These are phyloP conservation scores for Neonothopanus nambi DNA, from an alignment of 1,284 basidiomycete genomes.

Conservation along the genomic window DNA sequence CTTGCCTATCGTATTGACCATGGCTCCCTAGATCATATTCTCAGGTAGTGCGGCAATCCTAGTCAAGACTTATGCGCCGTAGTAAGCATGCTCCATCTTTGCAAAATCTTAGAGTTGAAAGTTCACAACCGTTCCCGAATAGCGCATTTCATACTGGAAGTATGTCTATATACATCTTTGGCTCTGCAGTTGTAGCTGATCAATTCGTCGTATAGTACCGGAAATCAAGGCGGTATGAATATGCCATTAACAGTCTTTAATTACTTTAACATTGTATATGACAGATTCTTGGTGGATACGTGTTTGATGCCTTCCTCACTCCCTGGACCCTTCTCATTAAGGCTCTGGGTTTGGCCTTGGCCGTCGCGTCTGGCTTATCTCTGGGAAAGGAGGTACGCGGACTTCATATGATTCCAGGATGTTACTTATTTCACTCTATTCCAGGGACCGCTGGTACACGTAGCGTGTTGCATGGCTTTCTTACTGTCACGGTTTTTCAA, in stretches of 20 bases:
- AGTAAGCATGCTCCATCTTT: constrained; percentile 42
- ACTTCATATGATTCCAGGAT: too few relatives aligned
- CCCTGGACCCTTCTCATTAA: constrained; percentile 79
- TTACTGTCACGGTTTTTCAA: constrained; percentile 56
- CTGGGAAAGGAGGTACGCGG: constrained; percentile 66
- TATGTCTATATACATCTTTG: constrained; percentile 38
- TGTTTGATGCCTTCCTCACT: constrained; percentile 69
- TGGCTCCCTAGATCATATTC: constrained; percentile 50
- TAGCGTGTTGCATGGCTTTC: constrained; percentile 68
- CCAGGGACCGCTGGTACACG: constrained; percentile 71
- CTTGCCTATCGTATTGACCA: not conserved
- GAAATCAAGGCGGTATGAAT: constrained; percentile 71
- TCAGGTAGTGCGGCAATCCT: constrained; percentile 66
- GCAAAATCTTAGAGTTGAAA: not conserved
- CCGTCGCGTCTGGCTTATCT: constrained; percentile 77
- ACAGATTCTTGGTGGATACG: constrained; percentile 73
- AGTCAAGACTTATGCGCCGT: constrained; percentile 68
- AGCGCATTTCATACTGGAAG: constrained; percentile 81
- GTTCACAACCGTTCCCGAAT: not conserved
- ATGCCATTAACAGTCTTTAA: constrained; percentile 13
- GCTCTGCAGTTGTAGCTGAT: constrained; percentile 5
- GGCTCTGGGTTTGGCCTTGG: constrained; percentile 72
- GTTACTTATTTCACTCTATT: not conserved
- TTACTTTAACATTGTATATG: not conserved
- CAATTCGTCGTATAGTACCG: constrained; percentile 46